These are phyloP conservation scores for Pulveroboletus sp. DNA, from an alignment of 768 basidiomycete species.

Conservation along the genomic window DNA sequence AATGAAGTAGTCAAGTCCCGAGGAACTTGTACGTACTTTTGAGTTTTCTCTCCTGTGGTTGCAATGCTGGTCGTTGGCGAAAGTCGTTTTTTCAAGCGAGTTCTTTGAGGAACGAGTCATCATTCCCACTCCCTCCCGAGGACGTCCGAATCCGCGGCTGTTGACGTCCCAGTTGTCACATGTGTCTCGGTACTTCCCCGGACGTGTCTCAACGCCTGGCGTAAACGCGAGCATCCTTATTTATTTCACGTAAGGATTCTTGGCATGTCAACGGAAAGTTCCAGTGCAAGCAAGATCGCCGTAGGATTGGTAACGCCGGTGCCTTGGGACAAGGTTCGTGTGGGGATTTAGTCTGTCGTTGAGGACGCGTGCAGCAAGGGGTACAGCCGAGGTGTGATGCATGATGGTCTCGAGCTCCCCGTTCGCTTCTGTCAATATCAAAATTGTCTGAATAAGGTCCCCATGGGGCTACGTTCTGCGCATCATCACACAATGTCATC, in stretches of 20 bases:
- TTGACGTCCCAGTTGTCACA: background rate
- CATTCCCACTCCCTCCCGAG: background rate
- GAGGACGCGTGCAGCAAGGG: background rate
- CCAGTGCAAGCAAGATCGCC: background rate
- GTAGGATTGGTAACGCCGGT: background rate
- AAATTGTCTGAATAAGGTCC: background rate
- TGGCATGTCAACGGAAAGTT: constrained; percentile 1
- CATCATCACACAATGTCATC: background rate
- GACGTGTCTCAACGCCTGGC: background rate
- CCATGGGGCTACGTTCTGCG: background rate
- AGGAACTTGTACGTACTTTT: background rate
- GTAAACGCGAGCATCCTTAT: constrained; percentile 1
- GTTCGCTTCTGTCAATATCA: background rate
- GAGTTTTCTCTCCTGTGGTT: background rate
- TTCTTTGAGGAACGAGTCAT: background rate
- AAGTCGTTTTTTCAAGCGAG: background rate
- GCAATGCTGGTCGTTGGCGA: background rate
- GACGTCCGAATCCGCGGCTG: constrained; percentile 1
- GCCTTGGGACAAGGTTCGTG: background rate
- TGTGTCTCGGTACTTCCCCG: background rate
- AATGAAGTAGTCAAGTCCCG: constrained; percentile 1
- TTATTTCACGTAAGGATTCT: background rate
- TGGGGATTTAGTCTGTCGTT: background rate
- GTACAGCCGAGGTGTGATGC: background rate
- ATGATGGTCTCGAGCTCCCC: background rate